Conservation (phyloP, 2,329 filamentous ascomycete genomes). For the Talaromyces sp. region DNA sequence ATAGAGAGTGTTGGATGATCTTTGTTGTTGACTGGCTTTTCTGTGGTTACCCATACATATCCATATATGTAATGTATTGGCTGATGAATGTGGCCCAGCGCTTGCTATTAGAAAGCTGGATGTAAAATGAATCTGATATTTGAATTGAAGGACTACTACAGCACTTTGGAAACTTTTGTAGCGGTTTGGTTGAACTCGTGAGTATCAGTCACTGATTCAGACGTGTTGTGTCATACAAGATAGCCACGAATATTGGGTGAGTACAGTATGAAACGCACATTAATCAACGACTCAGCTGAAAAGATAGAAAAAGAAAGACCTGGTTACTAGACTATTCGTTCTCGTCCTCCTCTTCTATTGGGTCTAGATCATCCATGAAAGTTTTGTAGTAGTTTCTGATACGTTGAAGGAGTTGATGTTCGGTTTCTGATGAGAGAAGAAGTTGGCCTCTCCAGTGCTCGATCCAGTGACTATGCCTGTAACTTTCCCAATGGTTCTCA, state of each 20-base stretch:
- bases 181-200: background rate
- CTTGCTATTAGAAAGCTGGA: background rate
- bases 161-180: background rate
- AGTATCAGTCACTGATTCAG: background rate
- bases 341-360: background rate
- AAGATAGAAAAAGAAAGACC: background rate
- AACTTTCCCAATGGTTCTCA: background rate
- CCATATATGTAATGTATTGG: too few relatives aligned
- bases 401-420: background rate
- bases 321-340: background rate
- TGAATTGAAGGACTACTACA: background rate
- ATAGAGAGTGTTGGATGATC: too few relatives aligned
- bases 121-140: background rate
- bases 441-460: background rate
- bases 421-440: background rate
- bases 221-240: background rate
- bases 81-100: background rate
- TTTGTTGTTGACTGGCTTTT: too few relatives aligned
- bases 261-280: background rate
- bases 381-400: background rate
- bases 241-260: background rate
- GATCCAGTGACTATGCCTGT: background rate
- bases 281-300: background rate
- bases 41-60: too few relatives aligned
- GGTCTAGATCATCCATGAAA: background rate